A percentile compares a stretch with the other conserved stretches of the same genome.
phyloP scores from a whole-genome alignment of 176 grass and related monocot genomes.

The Raddia distichophylla region DNA sequence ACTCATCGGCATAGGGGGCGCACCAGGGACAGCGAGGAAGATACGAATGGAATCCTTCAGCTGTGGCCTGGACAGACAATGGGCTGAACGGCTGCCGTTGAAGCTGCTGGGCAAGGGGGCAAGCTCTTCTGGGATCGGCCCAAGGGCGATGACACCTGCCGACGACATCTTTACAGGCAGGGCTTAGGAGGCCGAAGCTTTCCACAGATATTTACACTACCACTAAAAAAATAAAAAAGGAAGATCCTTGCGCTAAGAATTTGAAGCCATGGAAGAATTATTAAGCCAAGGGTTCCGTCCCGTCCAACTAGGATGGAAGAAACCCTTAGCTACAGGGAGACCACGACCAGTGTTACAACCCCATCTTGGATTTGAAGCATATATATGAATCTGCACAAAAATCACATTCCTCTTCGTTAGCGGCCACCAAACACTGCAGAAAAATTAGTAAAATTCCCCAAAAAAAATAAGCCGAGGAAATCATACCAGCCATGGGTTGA shows the following conservation, averaged over 20 bases:
- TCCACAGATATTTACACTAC: conserved; percentile 52
- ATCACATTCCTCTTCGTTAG: neutral
- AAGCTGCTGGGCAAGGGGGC: conserved; percentile 49
- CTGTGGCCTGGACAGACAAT: conserved; percentile 41
- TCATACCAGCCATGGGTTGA: conserved; percentile 21
- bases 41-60: conserved; percentile 65
- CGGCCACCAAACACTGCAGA: neutral
- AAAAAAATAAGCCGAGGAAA: neutral
- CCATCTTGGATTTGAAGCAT: conserved; percentile 17
- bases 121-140: conserved; percentile 45
- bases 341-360: conserved; percentile 34
- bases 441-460: neutral
- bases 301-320: conserved; percentile 60
- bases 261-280: conserved; percentile 43
- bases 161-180: conserved; percentile 52
- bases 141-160: conserved; percentile 40
- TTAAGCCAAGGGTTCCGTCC: conserved; percentile 48
- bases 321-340: conserved; percentile 41
- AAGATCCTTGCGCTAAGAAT: conserved; percentile 30
- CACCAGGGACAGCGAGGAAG: conserved; percentile 61
- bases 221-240: neutral
- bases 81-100: conserved; percentile 37
- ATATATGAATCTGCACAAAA: conserved; percentile 42
- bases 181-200: conserved; percentile 37
- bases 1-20: conserved; percentile 56